Evolutionary conservation across 2,329 filamentous ascomycete genomes (phyloP), one percentile per base, ranked within the genome.

Genomic region (Diplodia sapinea): DNA sequence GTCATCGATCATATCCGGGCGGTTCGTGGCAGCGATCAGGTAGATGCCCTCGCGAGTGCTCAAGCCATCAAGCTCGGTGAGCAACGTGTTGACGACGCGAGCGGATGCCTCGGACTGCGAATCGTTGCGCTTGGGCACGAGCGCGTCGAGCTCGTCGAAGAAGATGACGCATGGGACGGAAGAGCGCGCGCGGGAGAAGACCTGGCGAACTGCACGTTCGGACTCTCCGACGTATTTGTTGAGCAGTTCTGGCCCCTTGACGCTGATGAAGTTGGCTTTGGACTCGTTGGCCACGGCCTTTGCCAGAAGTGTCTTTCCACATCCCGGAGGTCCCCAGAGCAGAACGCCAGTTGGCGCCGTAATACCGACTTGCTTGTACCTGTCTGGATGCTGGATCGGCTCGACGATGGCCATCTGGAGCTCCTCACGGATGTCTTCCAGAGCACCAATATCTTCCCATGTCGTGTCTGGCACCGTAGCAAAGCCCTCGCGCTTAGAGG

Each of bases 221-320:
- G 92, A 96, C 79, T 99, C 95, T 72, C 95, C 95, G 11, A 99
- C 94, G 77, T 94, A 99, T 80, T 79, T 99, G 83, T 98, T 98
- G 55, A 99, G 86, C 11, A 99, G 84, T 77, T 99, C 95, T 0
- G 95, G 95, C 0, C 95, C 95, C 79, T 97, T 97, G 80, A 99
- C 93, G 64, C 93, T 93, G 79, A 99, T 99, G 82, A 99, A 99
- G 79, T 97, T 98, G 57, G 95, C 95, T 77, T 94, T 93, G 8
- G 91, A 94, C 77, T 97, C 93, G 78, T 96, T 96, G 66, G 95
- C 95, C 4, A 97, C 93, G 3, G 95, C 95, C 80, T 98, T 97
- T 20, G 95, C 95, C 1, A 99, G 88, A 1, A 99, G 86, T 0
- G 95, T 99, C 79, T 99, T 99, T 73, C 95, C 95, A 78, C 95